A percentile compares a stretch with the other conserved stretches of the same genome.
Conservation (phyloP, 2,329 filamentous ascomycete genomes). For the Alternaria triticimaculans region DNA sequence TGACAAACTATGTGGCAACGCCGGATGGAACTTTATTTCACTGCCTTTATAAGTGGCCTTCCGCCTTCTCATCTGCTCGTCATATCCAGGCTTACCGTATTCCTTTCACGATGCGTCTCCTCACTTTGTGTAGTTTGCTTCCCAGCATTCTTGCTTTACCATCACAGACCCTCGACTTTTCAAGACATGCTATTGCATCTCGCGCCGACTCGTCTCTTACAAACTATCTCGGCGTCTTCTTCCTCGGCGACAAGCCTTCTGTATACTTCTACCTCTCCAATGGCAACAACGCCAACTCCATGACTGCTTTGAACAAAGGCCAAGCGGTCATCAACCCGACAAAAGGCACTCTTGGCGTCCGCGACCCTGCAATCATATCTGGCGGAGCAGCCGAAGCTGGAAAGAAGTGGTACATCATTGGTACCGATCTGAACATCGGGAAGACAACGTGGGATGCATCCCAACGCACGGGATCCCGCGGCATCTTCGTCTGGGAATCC, state of each 20-base stretch:
- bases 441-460: constrained; percentile 62
- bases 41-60: background rate
- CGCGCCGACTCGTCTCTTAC: constrained; percentile 50
- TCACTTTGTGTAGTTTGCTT: constrained; percentile 10
- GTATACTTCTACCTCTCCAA: constrained; percentile 63
- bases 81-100: background rate
- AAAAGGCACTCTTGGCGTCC: constrained; percentile 60
- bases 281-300: constrained; percentile 58
- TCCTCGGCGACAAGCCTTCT: constrained; percentile 61
- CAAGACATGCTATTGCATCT: constrained; percentile 18
- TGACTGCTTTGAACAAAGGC: constrained; percentile 58
- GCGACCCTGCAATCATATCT: constrained; percentile 59
- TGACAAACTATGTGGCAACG: background rate
- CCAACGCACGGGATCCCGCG: constrained; percentile 58
- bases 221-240: constrained; percentile 63
- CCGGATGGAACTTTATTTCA: background rate
- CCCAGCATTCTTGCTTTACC: constrained; percentile 23
- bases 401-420: constrained; percentile 63
- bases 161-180: constrained; percentile 29
- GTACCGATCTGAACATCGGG: constrained; percentile 61
- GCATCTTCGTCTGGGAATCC: constrained; percentile 64
- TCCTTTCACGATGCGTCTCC: constrained; percentile 22
- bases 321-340: constrained; percentile 58
- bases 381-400: constrained; percentile 57
- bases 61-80: background rate